Conservation (phyloP, 1,284 basidiomycete species). For the Ceratobasidium sp. region DNA sequence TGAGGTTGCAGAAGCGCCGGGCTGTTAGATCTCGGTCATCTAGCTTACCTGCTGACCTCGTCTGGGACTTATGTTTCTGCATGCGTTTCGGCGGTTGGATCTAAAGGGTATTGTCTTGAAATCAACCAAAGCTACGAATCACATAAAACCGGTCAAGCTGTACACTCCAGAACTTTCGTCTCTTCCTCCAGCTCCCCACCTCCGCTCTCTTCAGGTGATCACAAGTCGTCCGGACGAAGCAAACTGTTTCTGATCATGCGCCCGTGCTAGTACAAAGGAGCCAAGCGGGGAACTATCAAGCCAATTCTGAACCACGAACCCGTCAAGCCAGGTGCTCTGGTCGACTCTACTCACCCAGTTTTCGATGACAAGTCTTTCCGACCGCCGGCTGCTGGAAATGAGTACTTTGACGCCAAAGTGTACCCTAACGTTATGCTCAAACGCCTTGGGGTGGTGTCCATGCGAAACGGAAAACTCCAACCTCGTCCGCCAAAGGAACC, state of each 20-base stretch:
- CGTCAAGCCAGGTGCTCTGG: conserved; percentile 4
- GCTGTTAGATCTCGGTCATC: not conserved
- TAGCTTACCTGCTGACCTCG: not conserved
- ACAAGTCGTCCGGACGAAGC: not conserved
- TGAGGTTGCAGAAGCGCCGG: not conserved
- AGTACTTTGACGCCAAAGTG: conserved; percentile 11
- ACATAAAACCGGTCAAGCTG: not conserved
- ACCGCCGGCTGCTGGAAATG: not conserved
- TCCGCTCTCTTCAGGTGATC: conserved; percentile 31
- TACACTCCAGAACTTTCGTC: conserved; percentile 13
- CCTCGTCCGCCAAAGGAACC: conserved; percentile 19
- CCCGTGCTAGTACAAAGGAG: not conserved
- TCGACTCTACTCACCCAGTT: conserved; percentile 22
- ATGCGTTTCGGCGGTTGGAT: not conserved
- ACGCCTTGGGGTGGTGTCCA: conserved; percentile 4
- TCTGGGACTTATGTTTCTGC: not conserved
- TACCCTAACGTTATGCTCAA: conserved; percentile 34
- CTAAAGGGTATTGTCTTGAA: not conserved
- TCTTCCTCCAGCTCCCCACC: conserved; percentile 18
- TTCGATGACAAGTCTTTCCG: conserved; percentile 10
- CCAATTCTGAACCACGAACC: conserved; percentile 22
- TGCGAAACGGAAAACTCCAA: not conserved
- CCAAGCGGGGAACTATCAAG: conserved; percentile 26
- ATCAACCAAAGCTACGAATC: not conserved
- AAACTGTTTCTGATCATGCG: no score